phyloP scores from a whole-genome alignment of 768 basidiomycete species.

The Porphyrellus cyaneotinctus region DNA sequence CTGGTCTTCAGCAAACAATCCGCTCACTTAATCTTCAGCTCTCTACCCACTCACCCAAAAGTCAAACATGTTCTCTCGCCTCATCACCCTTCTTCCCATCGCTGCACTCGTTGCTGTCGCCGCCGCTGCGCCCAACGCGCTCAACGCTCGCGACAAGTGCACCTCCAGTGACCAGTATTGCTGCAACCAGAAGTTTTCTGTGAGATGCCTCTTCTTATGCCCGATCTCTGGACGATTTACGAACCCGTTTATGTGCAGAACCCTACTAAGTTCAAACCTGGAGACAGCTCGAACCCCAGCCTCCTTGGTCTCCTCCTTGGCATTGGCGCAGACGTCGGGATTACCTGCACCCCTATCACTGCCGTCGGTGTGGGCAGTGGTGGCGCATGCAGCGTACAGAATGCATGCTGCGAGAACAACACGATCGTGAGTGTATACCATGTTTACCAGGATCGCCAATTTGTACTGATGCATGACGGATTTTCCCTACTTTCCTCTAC shows the following conservation, averaged over 20 bases:
- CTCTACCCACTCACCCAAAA: not conserved
- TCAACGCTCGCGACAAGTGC: too few species aligned
- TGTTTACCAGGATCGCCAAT: too few species aligned
- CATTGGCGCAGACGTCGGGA: not conserved
- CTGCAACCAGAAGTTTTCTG: not conserved
- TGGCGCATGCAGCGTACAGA: not conserved
- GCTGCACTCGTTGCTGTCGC: slow-evolving; percentile 7
- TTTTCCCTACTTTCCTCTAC: too few species aligned
- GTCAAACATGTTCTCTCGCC: slow-evolving; percentile 6
- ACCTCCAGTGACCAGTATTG: too few species aligned
- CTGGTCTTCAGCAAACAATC: not conserved
- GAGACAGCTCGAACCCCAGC: too few species aligned
- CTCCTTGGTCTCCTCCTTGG: not conserved
- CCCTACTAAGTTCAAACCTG: not conserved
- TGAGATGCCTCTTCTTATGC: not conserved
- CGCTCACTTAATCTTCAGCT: not conserved
- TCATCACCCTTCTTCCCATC: slow-evolving; percentile 5
- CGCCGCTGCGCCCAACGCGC: not conserved
- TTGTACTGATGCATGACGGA: too few species aligned
- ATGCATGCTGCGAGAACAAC: not conserved
- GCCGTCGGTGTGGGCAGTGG: not conserved
- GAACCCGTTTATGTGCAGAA: not conserved
- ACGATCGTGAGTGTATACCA: too few species aligned
- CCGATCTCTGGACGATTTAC: not conserved
- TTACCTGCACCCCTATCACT: not conserved